These are phyloP conservation scores for Dictyostelium intermedium DNA, from an alignment of 78 protist genomes.

Conservation along the genomic window DNA sequence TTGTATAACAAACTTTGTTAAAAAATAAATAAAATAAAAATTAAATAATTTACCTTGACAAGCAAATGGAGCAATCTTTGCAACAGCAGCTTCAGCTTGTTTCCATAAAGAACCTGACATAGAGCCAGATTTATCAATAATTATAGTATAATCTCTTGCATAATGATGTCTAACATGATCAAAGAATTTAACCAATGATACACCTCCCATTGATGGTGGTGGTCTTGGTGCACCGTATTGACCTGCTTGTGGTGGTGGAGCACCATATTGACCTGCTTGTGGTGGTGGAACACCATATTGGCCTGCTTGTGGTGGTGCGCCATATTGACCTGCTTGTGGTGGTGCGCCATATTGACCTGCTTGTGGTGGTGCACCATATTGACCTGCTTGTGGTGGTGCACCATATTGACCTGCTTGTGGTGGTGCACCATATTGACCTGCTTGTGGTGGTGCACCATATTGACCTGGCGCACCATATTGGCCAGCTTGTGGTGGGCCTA, in stretches of 20 bases:
- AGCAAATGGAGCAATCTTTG: constrained; percentile 70
- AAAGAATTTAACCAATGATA: constrained; percentile 52
- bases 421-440: constrained; percentile 35
- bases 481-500: constrained; percentile 16
- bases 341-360: background rate
- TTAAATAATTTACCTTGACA: background rate
- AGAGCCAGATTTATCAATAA: constrained; percentile 48
- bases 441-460: constrained; percentile 13
- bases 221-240: background rate
- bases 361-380: constrained; percentile 12
- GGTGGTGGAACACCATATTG: too few species aligned
- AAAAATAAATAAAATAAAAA: background rate
- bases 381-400: background rate
- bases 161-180: constrained; percentile 33
- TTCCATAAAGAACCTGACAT: constrained; percentile 62
- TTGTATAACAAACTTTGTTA: too few species aligned
- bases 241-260: constrained; percentile 57
- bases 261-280: constrained; percentile 33
- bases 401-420: constrained; percentile 21
- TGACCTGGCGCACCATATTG: background rate
- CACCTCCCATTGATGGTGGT: constrained; percentile 26
- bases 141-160: constrained; percentile 67
- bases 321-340: constrained; percentile 1
- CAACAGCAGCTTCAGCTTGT: constrained; percentile 31
- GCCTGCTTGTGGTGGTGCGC: too few species aligned